Base-by-base conservation (phyloP, 768 basidiomycete genomes). In the Chlorophyllum brunneum region DNA sequence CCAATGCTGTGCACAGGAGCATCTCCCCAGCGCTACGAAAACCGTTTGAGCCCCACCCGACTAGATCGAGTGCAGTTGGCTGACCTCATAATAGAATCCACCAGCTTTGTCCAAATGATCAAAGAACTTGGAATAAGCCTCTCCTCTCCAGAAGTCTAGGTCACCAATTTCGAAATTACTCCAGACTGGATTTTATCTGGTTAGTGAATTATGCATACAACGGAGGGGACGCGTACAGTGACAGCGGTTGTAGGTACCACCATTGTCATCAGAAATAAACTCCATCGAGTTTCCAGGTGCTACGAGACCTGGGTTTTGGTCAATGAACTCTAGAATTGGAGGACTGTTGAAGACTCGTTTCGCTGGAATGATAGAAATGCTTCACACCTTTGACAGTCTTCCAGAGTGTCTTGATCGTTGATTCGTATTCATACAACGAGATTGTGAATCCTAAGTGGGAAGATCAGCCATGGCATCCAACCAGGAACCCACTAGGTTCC, bases 131-230 rank as follows among this genome's bases (percentile, higher is more conserved):
- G 71, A 73, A 64, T 97, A 97, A 2, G 85, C 83, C 54, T 93
- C 85, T 11, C 84, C 70, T 59, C 92, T 76, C 90, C 90, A 94
- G 54, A 95, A 80, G 55, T 89, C 83, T 55, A 95, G 76, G 61
- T 84, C 78, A 4, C 77, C 93, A 54, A 97, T 95, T 65, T 95
- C 93, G 60, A 95, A 95, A 67, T 94, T 97, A 59, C 85, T 89
- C 92, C 92, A 94, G 73, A 91, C 89, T 91, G 48, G 8, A 20
- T 27, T 22, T 15, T 61, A 62, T 29, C 43, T 13, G 20, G 2
- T n/a, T 47, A 20, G 51, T 27, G 18, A 26, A n/a, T 18, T 23
- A 5, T 46, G 23, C 38, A 46, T 11, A 23, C 62, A 26, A 7
- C 30, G 23, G 15, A 30, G 30, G 18, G 9, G 20, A 18, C 8